Evolutionary conservation across 768 basidiomycete species (phyloP).

Genomic region (Butyriboletus loyo): DNA sequence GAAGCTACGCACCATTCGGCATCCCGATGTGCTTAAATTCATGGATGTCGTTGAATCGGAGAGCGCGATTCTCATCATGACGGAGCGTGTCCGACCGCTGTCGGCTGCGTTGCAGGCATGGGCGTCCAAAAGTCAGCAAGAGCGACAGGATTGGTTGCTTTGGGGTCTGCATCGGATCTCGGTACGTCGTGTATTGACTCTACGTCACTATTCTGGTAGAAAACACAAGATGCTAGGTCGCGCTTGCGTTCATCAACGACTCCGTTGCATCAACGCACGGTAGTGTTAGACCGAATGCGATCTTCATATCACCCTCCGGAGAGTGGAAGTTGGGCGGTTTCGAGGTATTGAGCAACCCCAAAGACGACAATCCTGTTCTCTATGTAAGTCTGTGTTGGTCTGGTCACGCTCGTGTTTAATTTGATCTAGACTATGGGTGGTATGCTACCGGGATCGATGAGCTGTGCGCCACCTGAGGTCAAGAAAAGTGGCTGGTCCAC

Average conservation of each 20-base stretch:
- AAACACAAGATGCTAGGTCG: constrained; percentile 51
- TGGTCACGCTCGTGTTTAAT: constrained; percentile 12
- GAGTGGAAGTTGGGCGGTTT: constrained; percentile 98
- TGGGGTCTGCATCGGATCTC: constrained; percentile 94
- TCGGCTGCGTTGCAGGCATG: constrained; percentile 58
- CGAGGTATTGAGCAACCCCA: constrained; percentile 81
- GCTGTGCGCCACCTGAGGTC: constrained; percentile 79
- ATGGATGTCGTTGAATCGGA: constrained; percentile 93
- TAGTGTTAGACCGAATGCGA: constrained; percentile 64
- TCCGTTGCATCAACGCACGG: constrained; percentile 82
- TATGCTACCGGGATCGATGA: constrained; percentile 56
- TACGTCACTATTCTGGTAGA: neutral
- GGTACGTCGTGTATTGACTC: constrained; percentile 39
- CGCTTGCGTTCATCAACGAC: constrained; percentile 87
- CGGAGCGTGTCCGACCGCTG: constrained; percentile 86
- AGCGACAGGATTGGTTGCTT: constrained; percentile 82
- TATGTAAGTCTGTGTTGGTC: constrained; percentile 55
- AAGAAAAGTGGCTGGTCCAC: constrained; percentile 81
- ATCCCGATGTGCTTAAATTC: constrained; percentile 95
- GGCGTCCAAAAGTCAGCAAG: constrained; percentile 57
- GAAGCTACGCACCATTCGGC: constrained; percentile 86
- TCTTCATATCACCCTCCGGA: constrained; percentile 89
- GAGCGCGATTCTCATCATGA: constrained; percentile 84
- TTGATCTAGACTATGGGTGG: constrained; percentile 61
- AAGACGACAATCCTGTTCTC: constrained; percentile 72